Percentiles rank a stretch among this genome's conserved stretches.
Evolutionary conservation across 768 basidiomycete genomes (phyloP).

Genomic region (Rhizopogon vesiculosus): DNA sequence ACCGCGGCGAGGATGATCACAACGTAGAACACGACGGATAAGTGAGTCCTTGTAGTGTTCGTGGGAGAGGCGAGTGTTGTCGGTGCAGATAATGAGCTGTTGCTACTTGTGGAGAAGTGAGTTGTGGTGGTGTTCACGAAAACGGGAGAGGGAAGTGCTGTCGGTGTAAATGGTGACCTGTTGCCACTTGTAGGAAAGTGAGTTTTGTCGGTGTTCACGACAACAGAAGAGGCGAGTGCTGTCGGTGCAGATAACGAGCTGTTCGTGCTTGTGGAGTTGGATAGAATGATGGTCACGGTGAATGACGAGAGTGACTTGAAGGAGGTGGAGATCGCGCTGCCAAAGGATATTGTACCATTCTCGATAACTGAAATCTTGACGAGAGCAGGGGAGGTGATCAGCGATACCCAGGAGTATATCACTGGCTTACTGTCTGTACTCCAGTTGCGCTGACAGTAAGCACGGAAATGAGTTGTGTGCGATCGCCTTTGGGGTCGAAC

Average conservation of each 20-base stretch:
- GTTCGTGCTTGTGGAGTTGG: not conserved
- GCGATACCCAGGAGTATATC: not conserved
- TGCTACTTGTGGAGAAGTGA: not conserved
- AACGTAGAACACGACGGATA: constrained; percentile 41
- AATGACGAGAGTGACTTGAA: not conserved
- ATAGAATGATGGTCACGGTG: not conserved
- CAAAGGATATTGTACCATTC: constrained; percentile 1
- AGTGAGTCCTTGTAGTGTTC: constrained; percentile 14
- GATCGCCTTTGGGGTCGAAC: not conserved
- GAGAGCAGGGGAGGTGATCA: not conserved
- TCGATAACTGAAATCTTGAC: constrained; percentile 7
- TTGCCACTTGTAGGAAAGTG: too few relatives aligned
- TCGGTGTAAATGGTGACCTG: too few relatives aligned
- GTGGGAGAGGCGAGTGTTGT: constrained; percentile 13
- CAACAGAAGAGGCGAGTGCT: too few relatives aligned
- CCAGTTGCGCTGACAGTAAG: not conserved
- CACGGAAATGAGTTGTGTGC: not conserved
- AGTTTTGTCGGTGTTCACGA: too few relatives aligned
- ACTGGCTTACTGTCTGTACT: not conserved
- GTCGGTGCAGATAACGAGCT: too few relatives aligned
- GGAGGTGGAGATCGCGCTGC: not conserved
- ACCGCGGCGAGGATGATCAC: constrained; percentile 46
- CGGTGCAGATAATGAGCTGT: not conserved
- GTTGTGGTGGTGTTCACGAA: too few relatives aligned
- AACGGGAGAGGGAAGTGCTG: too few relatives aligned